These are phyloP conservation scores for Boletus hoseneyae DNA, from an alignment of 1,284 basidiomycete species.

Conservation along the genomic window DNA sequence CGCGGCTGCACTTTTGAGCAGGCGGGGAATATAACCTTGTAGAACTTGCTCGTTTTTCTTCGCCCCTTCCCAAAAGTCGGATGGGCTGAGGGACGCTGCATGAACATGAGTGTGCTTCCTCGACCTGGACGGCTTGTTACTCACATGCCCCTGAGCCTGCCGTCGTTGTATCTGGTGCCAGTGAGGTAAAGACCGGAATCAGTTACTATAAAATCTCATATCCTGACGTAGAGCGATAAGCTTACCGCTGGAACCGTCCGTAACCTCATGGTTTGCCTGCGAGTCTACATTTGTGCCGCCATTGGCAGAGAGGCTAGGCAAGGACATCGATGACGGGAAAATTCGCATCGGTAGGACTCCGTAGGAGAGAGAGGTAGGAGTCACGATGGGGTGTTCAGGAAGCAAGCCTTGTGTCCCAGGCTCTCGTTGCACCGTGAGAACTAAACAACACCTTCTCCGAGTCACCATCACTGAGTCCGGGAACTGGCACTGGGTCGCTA, in stretches of 20 bases:
- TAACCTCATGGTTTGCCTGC: background rate
- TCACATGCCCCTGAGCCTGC: background rate
- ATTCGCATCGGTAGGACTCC: background rate
- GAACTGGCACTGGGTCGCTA: too few relatives aligned
- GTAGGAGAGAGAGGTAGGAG: too few relatives aligned
- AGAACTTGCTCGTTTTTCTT: constrained; percentile 2
- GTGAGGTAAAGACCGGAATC: background rate
- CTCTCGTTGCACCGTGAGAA: too few relatives aligned
- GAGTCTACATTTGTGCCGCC: background rate
- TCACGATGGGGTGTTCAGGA: too few relatives aligned
- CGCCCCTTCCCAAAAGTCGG: constrained; percentile 10
- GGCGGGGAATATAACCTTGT: constrained; percentile 1
- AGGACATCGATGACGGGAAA: background rate
- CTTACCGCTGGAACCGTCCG: background rate
- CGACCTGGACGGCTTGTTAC: background rate
- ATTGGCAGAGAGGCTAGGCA: background rate
- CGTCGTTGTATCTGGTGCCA: background rate
- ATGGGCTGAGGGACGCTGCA: constrained; percentile 1
- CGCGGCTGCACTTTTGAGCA: constrained; percentile 2
- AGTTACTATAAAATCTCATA: too few relatives aligned
- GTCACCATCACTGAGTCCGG: too few relatives aligned
- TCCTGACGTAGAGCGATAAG: too few relatives aligned
- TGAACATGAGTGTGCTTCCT: background rate
- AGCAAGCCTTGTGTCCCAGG: too few relatives aligned
- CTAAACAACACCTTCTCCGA: too few relatives aligned